These are phyloP conservation scores for Citrus australasica DNA, from an alignment of 345 rosid genomes.

Conservation along the genomic window DNA sequence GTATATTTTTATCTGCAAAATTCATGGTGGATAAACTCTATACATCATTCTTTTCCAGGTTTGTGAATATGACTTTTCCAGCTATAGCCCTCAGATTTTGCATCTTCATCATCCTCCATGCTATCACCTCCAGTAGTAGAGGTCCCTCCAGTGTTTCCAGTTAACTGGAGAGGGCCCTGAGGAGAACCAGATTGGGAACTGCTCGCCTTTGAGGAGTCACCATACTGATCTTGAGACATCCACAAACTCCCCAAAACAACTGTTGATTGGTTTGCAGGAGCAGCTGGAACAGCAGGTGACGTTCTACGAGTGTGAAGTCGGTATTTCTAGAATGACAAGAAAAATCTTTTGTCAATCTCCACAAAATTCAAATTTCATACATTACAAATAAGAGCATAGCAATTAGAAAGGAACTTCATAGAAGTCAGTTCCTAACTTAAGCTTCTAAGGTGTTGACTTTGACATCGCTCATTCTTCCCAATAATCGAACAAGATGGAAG, in stretches of 20 bases:
- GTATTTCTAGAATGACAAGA: conserved; percentile 60
- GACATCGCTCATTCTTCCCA: conserved; percentile 1
- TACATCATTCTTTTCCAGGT: conserved; percentile 37
- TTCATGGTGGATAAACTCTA: conserved; percentile 46
- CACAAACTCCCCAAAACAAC: conserved; percentile 59
- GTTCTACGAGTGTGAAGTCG: conserved; percentile 62
- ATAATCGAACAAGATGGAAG: conserved; percentile 2
- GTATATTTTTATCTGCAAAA: conserved; percentile 63
- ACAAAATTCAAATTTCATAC: not conserved
- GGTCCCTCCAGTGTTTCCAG: conserved; percentile 48
- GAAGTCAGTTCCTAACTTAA: not conserved
- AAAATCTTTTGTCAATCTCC: conserved; percentile 11
- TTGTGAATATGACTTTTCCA: conserved; percentile 47
- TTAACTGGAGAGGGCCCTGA: conserved; percentile 75
- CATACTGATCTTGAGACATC: conserved; percentile 50
- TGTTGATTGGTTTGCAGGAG: conserved; percentile 43
- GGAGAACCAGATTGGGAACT: conserved; percentile 69
- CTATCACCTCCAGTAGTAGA: conserved; percentile 55
- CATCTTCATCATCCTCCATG: conserved; percentile 79
- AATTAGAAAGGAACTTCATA: not conserved
- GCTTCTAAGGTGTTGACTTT: conserved; percentile 3
- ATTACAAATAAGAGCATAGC: not conserved
- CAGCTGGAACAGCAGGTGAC: conserved; percentile 20
- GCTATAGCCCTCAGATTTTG: conserved; percentile 67
- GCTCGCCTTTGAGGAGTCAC: conserved; percentile 49